Conservation (phyloP, 1,139 yeast species). For the Suhomyces wounanorum region DNA sequence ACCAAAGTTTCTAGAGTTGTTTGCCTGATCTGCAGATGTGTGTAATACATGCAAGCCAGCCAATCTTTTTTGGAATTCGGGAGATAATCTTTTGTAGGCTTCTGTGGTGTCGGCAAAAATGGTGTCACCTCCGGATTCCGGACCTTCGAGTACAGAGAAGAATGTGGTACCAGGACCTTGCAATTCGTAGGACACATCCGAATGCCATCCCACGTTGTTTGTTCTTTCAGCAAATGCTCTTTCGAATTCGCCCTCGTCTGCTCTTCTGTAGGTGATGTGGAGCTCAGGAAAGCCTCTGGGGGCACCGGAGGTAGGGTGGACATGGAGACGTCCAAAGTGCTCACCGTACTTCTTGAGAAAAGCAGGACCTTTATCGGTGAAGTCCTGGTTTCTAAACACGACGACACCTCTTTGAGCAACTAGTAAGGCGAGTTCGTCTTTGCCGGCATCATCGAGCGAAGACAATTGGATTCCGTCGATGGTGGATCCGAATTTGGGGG, state of each 20-base stretch:
- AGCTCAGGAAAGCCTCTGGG: slow-evolving; percentile 40
- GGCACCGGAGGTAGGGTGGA: slow-evolving; percentile 45
- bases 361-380: slow-evolving; percentile 34
- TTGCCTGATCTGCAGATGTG: slow-evolving; percentile 30
- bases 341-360: slow-evolving; percentile 34
- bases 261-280: slow-evolving; percentile 36
- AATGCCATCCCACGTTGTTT: slow-evolving; percentile 42
- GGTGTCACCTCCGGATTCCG: slow-evolving; percentile 45
- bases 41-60: slow-evolving; percentile 30
- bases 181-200: slow-evolving; percentile 42
- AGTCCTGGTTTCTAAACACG: slow-evolving; percentile 41
- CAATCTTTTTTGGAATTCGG: slow-evolving; percentile 29
- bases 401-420: slow-evolving; percentile 47
- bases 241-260: slow-evolving; percentile 28
- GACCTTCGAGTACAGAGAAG: slow-evolving; percentile 41
- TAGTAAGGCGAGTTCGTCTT: slow-evolving; percentile 40
- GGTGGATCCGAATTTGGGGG: slow-evolving; percentile 71
- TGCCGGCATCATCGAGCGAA: slow-evolving; percentile 28
- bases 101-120: slow-evolving; percentile 31
- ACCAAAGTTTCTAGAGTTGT: slow-evolving; percentile 35
- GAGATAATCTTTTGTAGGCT: slow-evolving; percentile 31
- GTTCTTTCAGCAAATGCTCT: slow-evolving; percentile 26
- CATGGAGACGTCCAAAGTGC: slow-evolving; percentile 41
- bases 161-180: slow-evolving; percentile 43
- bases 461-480: slow-evolving; percentile 37